A percentile compares a stretch with the other conserved stretches of the same genome.
These are phyloP conservation scores for Lithocarpus polystachyus DNA, from an alignment of 306 rosid genomes.

Conservation along the genomic window DNA sequence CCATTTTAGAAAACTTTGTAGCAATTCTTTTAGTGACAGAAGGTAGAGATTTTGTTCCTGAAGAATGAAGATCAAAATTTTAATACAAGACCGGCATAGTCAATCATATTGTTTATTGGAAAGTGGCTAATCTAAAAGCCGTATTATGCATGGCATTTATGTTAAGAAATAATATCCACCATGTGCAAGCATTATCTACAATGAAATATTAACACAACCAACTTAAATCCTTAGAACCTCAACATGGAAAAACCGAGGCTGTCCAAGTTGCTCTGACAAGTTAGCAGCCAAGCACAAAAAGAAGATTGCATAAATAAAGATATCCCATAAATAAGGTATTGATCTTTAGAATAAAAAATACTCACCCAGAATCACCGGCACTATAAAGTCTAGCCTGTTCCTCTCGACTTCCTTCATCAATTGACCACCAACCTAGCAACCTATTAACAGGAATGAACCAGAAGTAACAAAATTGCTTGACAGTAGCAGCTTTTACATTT, in stretches of 20 bases:
- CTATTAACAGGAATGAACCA: conserved; percentile 37
- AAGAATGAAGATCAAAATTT: neutral
- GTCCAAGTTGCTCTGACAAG: neutral
- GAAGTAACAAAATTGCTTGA: conserved; percentile 15
- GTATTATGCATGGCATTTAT: neutral
- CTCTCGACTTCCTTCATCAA: conserved; percentile 82
- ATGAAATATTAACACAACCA: neutral
- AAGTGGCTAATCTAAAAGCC: neutral
- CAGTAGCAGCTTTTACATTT: neutral
- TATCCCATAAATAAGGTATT: conserved; percentile 6
- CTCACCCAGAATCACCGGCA: conserved; percentile 67
- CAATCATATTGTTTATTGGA: neutral
- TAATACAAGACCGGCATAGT: neutral
- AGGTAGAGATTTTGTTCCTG: neutral
- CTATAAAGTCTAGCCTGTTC: conserved; percentile 81
- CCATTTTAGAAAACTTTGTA: neutral
- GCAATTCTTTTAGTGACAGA: neutral
- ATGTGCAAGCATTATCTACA: neutral
- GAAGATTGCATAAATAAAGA: conserved; percentile 9
- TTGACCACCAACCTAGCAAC: conserved; percentile 96
- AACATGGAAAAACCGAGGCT: neutral
- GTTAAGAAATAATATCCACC: neutral
- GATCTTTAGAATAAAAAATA: conserved; percentile 3
- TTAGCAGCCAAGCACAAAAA: conserved; percentile 2
- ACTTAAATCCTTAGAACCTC: neutral